Evolutionary conservation across 208 protist genomes (phyloP), one percentile per base, ranked within the genome.

Genomic region (Acanthamoeba castellanii): DNA sequence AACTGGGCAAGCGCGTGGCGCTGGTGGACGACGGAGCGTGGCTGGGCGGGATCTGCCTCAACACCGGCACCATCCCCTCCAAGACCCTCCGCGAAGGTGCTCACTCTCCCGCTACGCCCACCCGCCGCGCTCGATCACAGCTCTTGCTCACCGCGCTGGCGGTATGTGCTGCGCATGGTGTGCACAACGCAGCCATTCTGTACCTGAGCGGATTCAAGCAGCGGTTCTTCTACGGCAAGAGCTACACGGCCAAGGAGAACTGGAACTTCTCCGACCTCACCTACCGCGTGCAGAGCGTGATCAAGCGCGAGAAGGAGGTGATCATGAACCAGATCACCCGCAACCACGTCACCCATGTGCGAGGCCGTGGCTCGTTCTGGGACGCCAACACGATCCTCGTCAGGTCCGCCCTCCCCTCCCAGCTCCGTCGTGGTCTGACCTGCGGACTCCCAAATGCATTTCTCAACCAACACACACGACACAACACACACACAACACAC

Each of bases 11-110:
- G 64, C 85, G 85, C 7, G 85, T 92, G 25, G 85, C 85, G 27
- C 32, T 92, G 85, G 64, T 92, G 22, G 85, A 92, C 25, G 55
- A 68, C 52, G 55, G 55, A 14, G 59, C 85, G 9, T 78, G 52
- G 70, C 45, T 95, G 27, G 94, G 94, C 74, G 94, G 94, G 6
- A 89, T 94, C 37, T 95, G 94, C 59, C 47, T 93, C 37, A 85
- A 95, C 90, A 95, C 94, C 25, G 94, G 95, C 42, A 96, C 95
- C 27, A 95, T 96, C 34, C 95, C 95, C 11, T 94, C 89, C 32
- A 96, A 96, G 57, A 96, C 95, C n/a, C 91, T 96, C 11, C 85
- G 95, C 4, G 95, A 96, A 70, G 95, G 72, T 96, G 84, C 52
- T 1, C 50, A 18, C 50, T 55, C 50, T 11, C 50, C 14, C 14